Conservation (phyloP, 805 yeast species). For the Lipomyces spencermartinsiae region DNA sequence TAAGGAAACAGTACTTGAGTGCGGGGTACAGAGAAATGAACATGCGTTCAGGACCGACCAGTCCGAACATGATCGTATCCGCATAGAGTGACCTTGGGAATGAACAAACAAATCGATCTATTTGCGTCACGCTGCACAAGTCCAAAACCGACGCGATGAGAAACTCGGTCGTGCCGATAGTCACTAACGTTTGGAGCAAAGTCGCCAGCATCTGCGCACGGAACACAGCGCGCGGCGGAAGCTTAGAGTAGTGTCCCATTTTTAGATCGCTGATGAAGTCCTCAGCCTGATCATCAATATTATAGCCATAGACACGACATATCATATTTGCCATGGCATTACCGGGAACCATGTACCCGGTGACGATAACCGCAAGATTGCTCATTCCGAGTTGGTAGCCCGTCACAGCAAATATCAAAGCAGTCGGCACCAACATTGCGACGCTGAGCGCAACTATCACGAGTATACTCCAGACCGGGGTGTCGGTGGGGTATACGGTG, state of each 20-base stretch:
- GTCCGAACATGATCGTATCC: slow-evolving; percentile 23
- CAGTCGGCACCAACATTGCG: slow-evolving; percentile 62
- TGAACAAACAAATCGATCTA: slow-evolving; percentile 13
- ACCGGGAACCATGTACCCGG: slow-evolving; percentile 69
- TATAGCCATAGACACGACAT: slow-evolving; percentile 63
- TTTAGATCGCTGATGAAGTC: slow-evolving; percentile 63
- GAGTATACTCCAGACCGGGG: slow-evolving; percentile 69
- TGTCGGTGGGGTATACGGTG: slow-evolving; percentile 52
- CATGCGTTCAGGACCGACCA: slow-evolving; percentile 19
- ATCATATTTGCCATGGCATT: slow-evolving; percentile 65
- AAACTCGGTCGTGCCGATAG: slow-evolving; percentile 57
- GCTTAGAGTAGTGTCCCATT: slow-evolving; percentile 59
- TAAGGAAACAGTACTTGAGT: slow-evolving; percentile 12
- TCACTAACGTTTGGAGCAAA: slow-evolving; percentile 57
- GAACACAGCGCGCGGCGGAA: slow-evolving; percentile 59
- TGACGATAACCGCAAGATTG: slow-evolving; percentile 66
- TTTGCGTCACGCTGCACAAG: slow-evolving; percentile 28
- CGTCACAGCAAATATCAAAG: slow-evolving; percentile 66
- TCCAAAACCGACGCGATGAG: slow-evolving; percentile 41
- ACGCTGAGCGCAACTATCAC: slow-evolving; percentile 52
- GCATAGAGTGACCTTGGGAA: slow-evolving; percentile 18
- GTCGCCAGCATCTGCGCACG: slow-evolving; percentile 60
- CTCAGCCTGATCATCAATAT: slow-evolving; percentile 60
- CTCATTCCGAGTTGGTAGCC: slow-evolving; percentile 65
- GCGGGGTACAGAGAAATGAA: slow-evolving; percentile 14